Conservation (phyloP, 2,329 filamentous ascomycete genomes). For the Seiridium unicorne region DNA sequence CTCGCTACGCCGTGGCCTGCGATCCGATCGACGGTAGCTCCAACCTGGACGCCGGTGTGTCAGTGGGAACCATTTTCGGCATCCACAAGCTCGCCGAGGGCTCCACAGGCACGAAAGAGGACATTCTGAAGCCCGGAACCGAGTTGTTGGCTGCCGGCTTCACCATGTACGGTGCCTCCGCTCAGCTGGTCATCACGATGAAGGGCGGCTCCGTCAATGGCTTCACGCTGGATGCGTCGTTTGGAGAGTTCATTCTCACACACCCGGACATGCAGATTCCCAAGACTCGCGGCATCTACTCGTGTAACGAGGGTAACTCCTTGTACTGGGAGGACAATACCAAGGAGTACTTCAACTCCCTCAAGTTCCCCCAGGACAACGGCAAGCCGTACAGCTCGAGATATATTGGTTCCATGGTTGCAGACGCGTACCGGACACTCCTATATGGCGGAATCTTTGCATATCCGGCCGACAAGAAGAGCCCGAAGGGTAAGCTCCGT, state of each 20-base stretch:
- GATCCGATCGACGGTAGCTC: slow-evolving; percentile 98
- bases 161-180: slow-evolving; percentile 98
- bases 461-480: slow-evolving; percentile 97
- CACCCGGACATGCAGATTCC: slow-evolving; percentile 94
- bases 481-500: slow-evolving; percentile 93
- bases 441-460: slow-evolving; percentile 97
- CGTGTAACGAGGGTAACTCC: slow-evolving; percentile 97
- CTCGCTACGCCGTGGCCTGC: slow-evolving; percentile 93
- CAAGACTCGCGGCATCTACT: slow-evolving; percentile 82
- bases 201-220: slow-evolving; percentile 89
- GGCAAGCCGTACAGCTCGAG: slow-evolving; percentile 91
- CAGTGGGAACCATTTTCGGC: slow-evolving; percentile 95
- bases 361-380: slow-evolving; percentile 74
- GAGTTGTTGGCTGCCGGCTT: slow-evolving; percentile 95
- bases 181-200: slow-evolving; percentile 97
- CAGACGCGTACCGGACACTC: slow-evolving; percentile 93
- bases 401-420: slow-evolving; percentile 98
- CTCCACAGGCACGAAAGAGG: slow-evolving; percentile 72
- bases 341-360: slow-evolving; percentile 81
- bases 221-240: slow-evolving; percentile 93
- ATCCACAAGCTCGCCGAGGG: slow-evolving; percentile 86
- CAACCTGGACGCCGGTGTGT: slow-evolving; percentile 96
- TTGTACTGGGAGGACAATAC: slow-evolving; percentile 92
- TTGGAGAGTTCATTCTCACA: slow-evolving; percentile 98
- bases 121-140: slow-evolving; percentile 84